Evolutionary conservation across 306 rosid genomes (phyloP), one percentile per base, ranked within the genome.

Genomic region (Inga leiocalycina): DNA sequence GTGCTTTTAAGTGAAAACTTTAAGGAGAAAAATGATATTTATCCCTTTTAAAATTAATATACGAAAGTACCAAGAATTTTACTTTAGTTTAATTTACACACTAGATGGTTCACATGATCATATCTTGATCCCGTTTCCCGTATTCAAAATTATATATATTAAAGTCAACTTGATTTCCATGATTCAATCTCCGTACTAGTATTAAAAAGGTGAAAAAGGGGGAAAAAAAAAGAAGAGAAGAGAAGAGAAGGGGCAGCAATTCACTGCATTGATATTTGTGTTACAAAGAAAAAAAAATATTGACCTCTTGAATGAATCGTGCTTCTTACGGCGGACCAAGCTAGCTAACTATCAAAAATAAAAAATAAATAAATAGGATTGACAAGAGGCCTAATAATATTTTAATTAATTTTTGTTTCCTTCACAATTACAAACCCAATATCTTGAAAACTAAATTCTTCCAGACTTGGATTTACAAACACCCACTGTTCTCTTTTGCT

Each of bases 241-340:
- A 82, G 73, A 19, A 54, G 16, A 54, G 27, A 54, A 10, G 24
- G 10, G 64, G 64, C 12, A 57, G 30, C 84, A 77, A 78, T 77
- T 83, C 70, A 81, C 52, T 74, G 17, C 85, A 85, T 83, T 82
- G 77, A 80, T 82, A 70, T 80, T 77, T 30, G 80, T 75, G 87
- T 79, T 35, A 61, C 77, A 11, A 79, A 84, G 75, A 78, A 51
- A 39, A 5, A 61, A 64, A 78, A 69, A 65, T 67, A 1, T 17
- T 52, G 27, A 62, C 48, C 66, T 34, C 37, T 22, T 12, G 17
- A 10, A 59, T 22, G 66, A 59, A 62, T 62, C 8, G 32, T 39
- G 79, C 71, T 79, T 73, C 83, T 51, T 71, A 75, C 75, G 51
- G n/a, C 86, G 74, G 81, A 69, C 79, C 81, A 74, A 74, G 81